These are phyloP conservation scores for Inonotus obliquus DNA, from an alignment of 1,284 basidiomycete species.

Conservation along the genomic window DNA sequence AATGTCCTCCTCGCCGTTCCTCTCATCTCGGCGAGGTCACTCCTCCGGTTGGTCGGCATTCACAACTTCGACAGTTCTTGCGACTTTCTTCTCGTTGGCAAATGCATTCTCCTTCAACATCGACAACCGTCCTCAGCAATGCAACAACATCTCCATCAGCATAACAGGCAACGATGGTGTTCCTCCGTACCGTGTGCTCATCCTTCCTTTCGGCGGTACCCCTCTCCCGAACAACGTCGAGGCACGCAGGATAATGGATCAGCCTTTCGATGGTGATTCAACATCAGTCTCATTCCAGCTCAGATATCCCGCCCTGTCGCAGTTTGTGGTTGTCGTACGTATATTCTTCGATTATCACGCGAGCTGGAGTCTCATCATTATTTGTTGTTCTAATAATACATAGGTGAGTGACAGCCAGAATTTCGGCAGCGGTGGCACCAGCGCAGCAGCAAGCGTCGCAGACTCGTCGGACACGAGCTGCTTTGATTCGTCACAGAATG, in stretches of 20 bases:
- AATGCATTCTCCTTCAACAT: constrained; percentile 61
- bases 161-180: constrained; percentile 48
- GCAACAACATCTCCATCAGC: constrained; percentile 51
- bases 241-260: constrained; percentile 54
- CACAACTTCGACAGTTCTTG: neutral
- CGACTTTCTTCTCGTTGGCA: constrained; percentile 22
- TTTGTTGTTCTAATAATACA: constrained; percentile 8
- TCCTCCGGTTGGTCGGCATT: neutral
- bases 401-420: constrained; percentile 67
- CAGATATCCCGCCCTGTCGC: constrained; percentile 59
- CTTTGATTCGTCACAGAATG: constrained; percentile 44
- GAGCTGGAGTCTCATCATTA: neutral
- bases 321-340: constrained; percentile 71
- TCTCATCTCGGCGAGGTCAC: neutral
- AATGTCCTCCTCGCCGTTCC: neutral
- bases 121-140: constrained; percentile 53
- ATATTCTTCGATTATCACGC: neutral
- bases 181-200: constrained; percentile 60
- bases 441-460: constrained; percentile 51
- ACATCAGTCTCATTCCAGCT: constrained; percentile 51
- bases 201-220: constrained; percentile 61
- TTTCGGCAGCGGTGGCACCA: constrained; percentile 74
- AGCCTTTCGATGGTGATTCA: constrained; percentile 42
- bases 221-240: constrained; percentile 59
- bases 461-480: constrained; percentile 54